Evolutionary conservation across 768 basidiomycete species (phyloP).

Genomic region (Epithele typhae): DNA sequence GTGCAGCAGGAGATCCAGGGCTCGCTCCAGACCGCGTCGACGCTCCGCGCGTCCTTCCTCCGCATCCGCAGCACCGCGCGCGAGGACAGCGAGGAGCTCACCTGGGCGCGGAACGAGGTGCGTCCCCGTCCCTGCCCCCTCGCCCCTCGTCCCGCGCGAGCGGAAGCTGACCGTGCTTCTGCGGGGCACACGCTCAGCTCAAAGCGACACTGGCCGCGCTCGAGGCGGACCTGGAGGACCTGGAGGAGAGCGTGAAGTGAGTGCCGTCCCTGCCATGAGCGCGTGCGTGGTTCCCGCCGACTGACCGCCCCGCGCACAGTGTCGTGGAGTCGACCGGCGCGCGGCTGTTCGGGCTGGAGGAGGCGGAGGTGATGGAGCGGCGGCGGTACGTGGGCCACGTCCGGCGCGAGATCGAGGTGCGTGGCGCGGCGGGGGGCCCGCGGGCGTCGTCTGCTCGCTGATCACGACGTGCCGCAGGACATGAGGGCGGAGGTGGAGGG

Average conservation of each 20-base stretch:
- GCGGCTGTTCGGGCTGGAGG: constrained; percentile 77
- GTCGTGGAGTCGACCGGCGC: constrained; percentile 86
- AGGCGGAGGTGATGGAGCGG: constrained; percentile 70
- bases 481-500: constrained; percentile 66
- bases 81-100: constrained; percentile 74
- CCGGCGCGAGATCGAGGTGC: constrained; percentile 74
- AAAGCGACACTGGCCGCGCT: constrained; percentile 72
- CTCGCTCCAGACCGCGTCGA: constrained; percentile 65
- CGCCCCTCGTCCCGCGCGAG: too few species aligned
- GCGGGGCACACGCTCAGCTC: too few species aligned
- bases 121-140: constrained; percentile 15
- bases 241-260: constrained; percentile 92
- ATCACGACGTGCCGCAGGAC: constrained; percentile 51
- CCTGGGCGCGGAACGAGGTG: constrained; percentile 78
- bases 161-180: too few species aligned
- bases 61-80: constrained; percentile 73
- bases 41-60: constrained; percentile 69
- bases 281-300: background rate
- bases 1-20: constrained; percentile 80
- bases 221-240: constrained; percentile 84
- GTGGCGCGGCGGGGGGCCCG: too few species aligned
- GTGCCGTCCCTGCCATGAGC: constrained; percentile 13
- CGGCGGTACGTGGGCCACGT: constrained; percentile 75
- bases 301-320: constrained; percentile 32
- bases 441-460: background rate